phyloP scores from a whole-genome alignment of 164 flowering plant species.

The Brasenia schreberi region DNA sequence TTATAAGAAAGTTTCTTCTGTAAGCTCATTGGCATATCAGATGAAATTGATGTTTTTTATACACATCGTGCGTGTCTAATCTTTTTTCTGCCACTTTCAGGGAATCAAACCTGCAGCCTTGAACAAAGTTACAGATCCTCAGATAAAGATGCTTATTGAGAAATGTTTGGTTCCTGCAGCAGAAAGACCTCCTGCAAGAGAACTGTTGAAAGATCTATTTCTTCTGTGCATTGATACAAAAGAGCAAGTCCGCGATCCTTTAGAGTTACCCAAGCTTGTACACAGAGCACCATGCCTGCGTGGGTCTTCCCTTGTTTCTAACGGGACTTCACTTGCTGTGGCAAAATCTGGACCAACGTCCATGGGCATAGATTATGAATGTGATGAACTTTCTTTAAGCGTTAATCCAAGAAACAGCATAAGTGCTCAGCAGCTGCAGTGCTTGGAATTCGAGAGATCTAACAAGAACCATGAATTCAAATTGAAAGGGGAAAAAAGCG shows the following conservation, averaged over 20 bases:
- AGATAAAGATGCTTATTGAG: constrained; percentile 65
- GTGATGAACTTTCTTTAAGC: constrained; percentile 15
- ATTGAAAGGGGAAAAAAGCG: constrained; percentile 36
- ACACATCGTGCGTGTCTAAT: neutral
- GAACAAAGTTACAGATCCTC: constrained; percentile 44
- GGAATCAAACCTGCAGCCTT: constrained; percentile 77
- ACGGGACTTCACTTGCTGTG: neutral
- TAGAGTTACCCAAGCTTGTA: constrained; percentile 10
- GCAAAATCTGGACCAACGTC: constrained; percentile 18
- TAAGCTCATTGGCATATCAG: constrained; percentile 15
- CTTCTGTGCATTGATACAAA: constrained; percentile 25
- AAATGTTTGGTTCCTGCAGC: constrained; percentile 68
- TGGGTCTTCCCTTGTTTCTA: neutral
- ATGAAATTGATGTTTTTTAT: neutral
- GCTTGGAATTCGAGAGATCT: constrained; percentile 25
- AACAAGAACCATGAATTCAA: constrained; percentile 33
- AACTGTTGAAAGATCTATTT: constrained; percentile 58
- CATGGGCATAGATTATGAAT: constrained; percentile 46
- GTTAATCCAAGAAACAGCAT: constrained; percentile 13
- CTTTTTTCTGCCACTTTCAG: constrained; percentile 18
- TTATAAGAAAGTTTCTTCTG: constrained; percentile 63
- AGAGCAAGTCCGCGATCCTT: constrained; percentile 11
- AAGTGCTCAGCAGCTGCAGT: constrained; percentile 12
- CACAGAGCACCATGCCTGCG: constrained; percentile 9
- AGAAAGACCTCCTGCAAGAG: constrained; percentile 42